Base-by-base conservation (phyloP, 169 alveolate genomes). In the Plasmodium falciparum region DNA sequence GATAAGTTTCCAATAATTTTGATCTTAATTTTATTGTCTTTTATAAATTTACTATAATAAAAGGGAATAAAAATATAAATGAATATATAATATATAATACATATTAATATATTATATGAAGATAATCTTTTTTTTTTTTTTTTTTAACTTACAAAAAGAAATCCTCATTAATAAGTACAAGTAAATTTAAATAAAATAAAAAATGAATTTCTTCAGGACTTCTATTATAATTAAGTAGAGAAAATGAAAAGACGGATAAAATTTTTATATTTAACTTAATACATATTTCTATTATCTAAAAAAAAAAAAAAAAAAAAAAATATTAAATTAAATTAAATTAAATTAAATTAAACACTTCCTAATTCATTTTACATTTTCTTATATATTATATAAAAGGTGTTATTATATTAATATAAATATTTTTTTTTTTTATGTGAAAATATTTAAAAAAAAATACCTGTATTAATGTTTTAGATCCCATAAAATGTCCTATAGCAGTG, bases 191-290 rank as follows among this genome's bases (percentile, higher is more conserved):
- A 33, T 88, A 73, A 66, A 93, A 78, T 15, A 93, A 88, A 22
- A 89, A 78, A 24, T 74, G 62, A 7, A 95, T 90, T 61, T 93
- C 95, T 26, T 88, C 96, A 1, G 88, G 90, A 39, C 72, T 54
- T 49, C 98, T 89, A 43, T 92, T 88, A 93, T 94, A 96, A 93
- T 96, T 96, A 45, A 90, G 91, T 22, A 95, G 85, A 20, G 98
- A 97, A 61, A 96, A 93, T 52, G 96, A 97, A 78, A 93, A 96
- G 50, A 96, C 95, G 43, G 98, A 93, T 52, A 96, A 92, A 56
- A 83, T 88, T 17, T 89, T 73, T 63, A 96, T 88, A 26, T 97
- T 96, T 47, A 96, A 89, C 26, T 71, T 74, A 17, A 76, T 52
- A 71, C 97, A 93, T 20, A 94, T 66, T 71, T 93, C 96, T 26